Conservation (phyloP, 2,329 filamentous ascomycete genomes). For the Fusarium nematophilum region DNA sequence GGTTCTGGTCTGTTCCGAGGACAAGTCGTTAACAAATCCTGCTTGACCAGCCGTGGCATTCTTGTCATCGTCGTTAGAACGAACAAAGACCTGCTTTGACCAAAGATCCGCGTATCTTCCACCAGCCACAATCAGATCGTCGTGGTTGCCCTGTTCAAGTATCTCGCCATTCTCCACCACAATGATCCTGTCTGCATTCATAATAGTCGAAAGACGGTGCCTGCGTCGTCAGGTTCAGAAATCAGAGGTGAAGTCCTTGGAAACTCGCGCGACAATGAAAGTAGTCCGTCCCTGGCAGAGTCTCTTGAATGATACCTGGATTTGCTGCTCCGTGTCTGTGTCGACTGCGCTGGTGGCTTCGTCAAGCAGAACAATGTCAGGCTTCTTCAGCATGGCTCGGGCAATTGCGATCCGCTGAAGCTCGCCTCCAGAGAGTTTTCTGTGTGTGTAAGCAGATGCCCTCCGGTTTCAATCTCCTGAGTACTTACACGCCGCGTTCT, state of each 20-base stretch:
- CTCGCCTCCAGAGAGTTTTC: constrained; percentile 74
- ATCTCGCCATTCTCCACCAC: constrained; percentile 72
- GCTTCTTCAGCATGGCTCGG: constrained; percentile 77
- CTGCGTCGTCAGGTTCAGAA: constrained; percentile 48
- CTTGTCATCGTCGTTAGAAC: constrained; percentile 56
- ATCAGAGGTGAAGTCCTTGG: no score
- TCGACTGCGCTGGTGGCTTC: constrained; percentile 84
- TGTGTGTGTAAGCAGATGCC: constrained; percentile 42
- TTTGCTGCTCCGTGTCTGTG: constrained; percentile 74
- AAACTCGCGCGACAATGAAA: constrained; percentile 70
- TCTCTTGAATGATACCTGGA: constrained; percentile 69
- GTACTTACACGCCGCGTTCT: constrained; percentile 60
- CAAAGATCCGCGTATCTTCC: constrained; percentile 74
- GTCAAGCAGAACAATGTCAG: constrained; percentile 81
- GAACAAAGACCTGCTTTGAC: constrained; percentile 70
- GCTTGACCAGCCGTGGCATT: constrained; percentile 35
- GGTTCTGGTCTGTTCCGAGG: constrained; percentile 49
- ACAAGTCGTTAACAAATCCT: constrained; percentile 52
- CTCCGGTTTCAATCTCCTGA: neutral
- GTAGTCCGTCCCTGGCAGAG: constrained; percentile 72
- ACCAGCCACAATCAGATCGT: constrained; percentile 65
- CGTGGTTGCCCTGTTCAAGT: constrained; percentile 72
- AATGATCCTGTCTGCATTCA: constrained; percentile 75
- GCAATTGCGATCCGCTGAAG: constrained; percentile 75
- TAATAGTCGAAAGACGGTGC: constrained; percentile 77